phyloP scores from a whole-genome alignment of 106 monocot species.

The Dioscorea zingiberensis region DNA sequence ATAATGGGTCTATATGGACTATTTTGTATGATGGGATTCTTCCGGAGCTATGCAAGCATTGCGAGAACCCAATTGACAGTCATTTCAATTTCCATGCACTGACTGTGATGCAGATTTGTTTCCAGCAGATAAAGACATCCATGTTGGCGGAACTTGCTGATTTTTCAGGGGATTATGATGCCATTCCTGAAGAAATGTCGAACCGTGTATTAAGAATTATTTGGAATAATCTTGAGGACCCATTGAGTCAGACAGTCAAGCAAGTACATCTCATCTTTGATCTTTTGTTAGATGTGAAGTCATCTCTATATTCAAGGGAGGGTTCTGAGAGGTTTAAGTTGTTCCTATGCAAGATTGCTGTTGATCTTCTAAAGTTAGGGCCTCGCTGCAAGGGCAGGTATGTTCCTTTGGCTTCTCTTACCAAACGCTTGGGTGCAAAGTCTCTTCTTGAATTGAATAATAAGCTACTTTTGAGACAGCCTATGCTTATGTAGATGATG shows the following conservation, averaged over 20 bases:
- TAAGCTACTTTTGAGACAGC: conserved; percentile 55
- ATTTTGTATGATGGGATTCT: conserved; percentile 78
- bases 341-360: conserved; percentile 41
- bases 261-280: conserved; percentile 97
- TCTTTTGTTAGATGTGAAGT: conserved; percentile 78
- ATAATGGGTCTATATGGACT: conserved; percentile 40
- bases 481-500: conserved; percentile 84
- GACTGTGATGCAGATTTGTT: conserved; percentile 89
- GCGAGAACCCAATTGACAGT: conserved; percentile 84
- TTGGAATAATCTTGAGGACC: conserved; percentile 97
- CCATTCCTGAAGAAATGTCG: conserved; percentile 52
- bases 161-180: conserved; percentile 47
- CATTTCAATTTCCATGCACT: conserved; percentile 99
- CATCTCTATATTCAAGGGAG: conserved; percentile 35
- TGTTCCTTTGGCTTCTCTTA: conserved; percentile 81
- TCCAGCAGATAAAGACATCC: conserved; percentile 96
- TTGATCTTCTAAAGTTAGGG: conserved; percentile 58
- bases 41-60: conserved; percentile 82
- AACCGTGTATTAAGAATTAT: conserved; percentile 62
- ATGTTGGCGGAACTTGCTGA: conserved; percentile 32
- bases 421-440: conserved; percentile 73
- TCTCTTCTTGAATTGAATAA: conserved; percentile 57
- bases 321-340: conserved; percentile 17
- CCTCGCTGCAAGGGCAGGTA: conserved; percentile 91
- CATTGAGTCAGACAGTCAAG: conserved; percentile 91